Conservation (phyloP, 1,284 basidiomycete genomes). For the Rhodotorula sp. region DNA sequence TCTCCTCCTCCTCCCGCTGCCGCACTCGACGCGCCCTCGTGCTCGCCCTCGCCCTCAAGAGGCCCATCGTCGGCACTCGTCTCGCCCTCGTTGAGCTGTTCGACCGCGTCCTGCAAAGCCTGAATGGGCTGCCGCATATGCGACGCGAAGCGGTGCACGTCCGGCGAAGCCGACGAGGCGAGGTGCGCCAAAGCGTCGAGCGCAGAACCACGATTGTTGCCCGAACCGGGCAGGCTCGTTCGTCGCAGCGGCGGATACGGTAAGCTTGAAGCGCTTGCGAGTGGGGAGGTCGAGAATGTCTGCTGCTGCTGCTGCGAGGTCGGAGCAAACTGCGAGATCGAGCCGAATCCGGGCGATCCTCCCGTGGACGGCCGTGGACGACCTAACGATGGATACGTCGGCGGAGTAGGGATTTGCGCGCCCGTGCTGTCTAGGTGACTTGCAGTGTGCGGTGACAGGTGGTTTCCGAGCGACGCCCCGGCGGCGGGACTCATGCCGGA, state of each 20-base stretch:
- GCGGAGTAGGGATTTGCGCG: background rate
- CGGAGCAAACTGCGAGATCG: background rate
- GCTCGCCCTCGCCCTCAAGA: background rate
- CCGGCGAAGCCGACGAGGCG: slow-evolving; percentile 14
- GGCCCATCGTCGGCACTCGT: background rate
- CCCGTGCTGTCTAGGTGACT: background rate
- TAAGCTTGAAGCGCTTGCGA: background rate
- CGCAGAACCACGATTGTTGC: background rate
- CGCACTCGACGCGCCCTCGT: background rate
- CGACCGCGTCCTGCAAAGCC: slow-evolving; percentile 22
- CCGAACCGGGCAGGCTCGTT: background rate
- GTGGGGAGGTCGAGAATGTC: slow-evolving; percentile 1
- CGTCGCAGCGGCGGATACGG: background rate
- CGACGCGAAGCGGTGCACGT: slow-evolving; percentile 22
- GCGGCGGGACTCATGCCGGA: background rate
- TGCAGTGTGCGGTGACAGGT: background rate
- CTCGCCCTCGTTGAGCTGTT: slow-evolving; percentile 13
- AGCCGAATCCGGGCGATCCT: background rate
- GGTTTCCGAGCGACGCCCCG: background rate
- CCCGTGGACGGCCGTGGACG: background rate
- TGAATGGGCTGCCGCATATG: slow-evolving; percentile 13
- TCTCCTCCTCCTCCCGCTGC: background rate
- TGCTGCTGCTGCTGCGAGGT: background rate
- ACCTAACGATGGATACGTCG: background rate
- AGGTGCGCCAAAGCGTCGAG: slow-evolving; percentile 26